Evolutionary conservation across 495 filamentous ascomycete genomes (phyloP).

Genomic region (Tirmania nivea): DNA sequence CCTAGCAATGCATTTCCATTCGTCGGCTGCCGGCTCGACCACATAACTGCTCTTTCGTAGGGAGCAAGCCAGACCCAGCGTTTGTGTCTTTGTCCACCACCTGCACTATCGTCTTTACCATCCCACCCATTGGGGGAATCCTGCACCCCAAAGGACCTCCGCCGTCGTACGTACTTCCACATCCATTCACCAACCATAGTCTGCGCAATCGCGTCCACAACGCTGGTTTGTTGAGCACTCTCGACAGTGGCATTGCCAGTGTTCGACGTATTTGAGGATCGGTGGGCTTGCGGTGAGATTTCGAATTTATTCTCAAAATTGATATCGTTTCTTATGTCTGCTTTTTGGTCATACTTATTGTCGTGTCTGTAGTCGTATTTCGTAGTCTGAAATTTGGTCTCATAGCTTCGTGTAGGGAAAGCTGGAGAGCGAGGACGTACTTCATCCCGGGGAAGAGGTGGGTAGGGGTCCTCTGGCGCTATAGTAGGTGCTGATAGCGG

Average conservation of each 20-base stretch:
- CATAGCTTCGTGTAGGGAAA: slow-evolving; percentile 21
- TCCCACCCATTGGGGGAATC: slow-evolving; percentile 37
- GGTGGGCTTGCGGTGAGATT: slow-evolving; percentile 25
- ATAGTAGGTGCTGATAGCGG: slow-evolving; percentile 42
- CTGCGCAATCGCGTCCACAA: slow-evolving; percentile 94
- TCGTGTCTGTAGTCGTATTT: neutral
- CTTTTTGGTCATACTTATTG: neutral
- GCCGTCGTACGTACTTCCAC: slow-evolving; percentile 89
- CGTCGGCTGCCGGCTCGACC: slow-evolving; percentile 93
- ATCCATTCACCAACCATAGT: slow-evolving; percentile 99
- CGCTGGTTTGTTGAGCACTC: slow-evolving; percentile 47
- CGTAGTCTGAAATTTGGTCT: slow-evolving; percentile 3
- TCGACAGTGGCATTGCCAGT: slow-evolving; percentile 26
- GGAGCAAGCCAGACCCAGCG: slow-evolving; percentile 97
- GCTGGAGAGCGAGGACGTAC: slow-evolving; percentile 32
- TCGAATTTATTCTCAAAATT: slow-evolving; percentile 25
- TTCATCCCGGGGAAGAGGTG: slow-evolving; percentile 53
- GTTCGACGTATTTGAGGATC: slow-evolving; percentile 29
- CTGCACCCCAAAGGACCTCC: slow-evolving; percentile 73
- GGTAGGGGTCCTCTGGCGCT: slow-evolving; percentile 43
- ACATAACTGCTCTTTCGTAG: slow-evolving; percentile 87
- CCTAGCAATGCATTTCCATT: slow-evolving; percentile 72
- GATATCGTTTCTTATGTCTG: slow-evolving; percentile 13
- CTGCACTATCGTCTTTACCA: slow-evolving; percentile 35
- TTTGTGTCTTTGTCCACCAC: slow-evolving; percentile 52